Evolutionary conservation across 108 stramenopile genomes (phyloP), one percentile per base, ranked within the genome.

Genomic region (Nitzschia putrida): DNA sequence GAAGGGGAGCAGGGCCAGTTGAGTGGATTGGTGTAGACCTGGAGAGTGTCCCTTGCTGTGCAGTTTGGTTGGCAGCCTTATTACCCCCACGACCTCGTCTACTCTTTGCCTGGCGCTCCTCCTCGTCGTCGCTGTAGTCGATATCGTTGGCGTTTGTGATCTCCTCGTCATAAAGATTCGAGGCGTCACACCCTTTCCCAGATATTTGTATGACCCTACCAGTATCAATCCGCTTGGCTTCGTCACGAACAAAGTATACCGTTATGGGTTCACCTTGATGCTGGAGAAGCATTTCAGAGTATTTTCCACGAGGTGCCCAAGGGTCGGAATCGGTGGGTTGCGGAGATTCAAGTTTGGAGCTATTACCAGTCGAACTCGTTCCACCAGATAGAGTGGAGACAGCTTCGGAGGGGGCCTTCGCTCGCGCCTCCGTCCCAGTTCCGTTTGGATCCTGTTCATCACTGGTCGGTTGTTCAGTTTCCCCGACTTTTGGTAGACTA

Each of bases 161-260:
- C 65, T 93, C 92, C 69, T 93, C 92, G 64, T 93, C 92, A 72
- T 86, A 85, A 10, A 91, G 54, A 76, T 93, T 93, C 9, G 92
- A 93, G 6, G 92, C 92, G 69, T 93, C 88, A 63, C 89, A 93
- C 22, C 92, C 92, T 58, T 84, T 88, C 26, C 89, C 83, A 79
- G 89, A 90, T 0, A 55, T 63, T 58, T 66, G 56, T 49, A 86
- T 73, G 40, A 93, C 70, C 26, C 64, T 37, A 10, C 68, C 71
- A 7, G 88, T 87, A 76, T 93, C 84, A 61, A 93, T 74, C 10
- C 84, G 55, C 51, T 85, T 86, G 3, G 81, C 81, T 66, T 85
- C 80, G 53, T 88, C 85, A 23, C 63, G 43, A 21, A 86, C 40
- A 29, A 75, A 91, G 60, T 84, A 93, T 3, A 93, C 83, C 29